Evolutionary conservation across 306 rosid genomes (phyloP), one percentile per base, ranked within the genome.

Genomic region (Senna tora): DNA sequence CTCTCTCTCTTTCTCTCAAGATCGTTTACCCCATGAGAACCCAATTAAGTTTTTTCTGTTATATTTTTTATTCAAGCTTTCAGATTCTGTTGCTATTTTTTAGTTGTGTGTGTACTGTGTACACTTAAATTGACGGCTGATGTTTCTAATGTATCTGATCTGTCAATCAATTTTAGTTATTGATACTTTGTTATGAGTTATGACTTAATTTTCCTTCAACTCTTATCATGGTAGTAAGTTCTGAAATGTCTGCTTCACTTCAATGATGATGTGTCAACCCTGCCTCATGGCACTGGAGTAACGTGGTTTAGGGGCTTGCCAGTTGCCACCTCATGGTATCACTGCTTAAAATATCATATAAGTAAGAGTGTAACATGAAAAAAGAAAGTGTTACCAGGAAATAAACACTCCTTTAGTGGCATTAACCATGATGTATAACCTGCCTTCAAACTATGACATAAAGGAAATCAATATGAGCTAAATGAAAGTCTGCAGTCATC

Each of bases 371-470:
- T 34, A 32, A 5, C 15, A 43, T 42, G 11, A 28, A 46, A 39
- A 33, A 46, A 53, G 42, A 21, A 3, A 7, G 55, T 59, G 42
- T 46, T 81, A 81, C 77, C 84, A 79, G 67, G 87, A 79, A 75
- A 83, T 83, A 38, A 79, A 83, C 17, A 83, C 74, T 73, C 82
- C 84, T 68, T 76, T 83, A 47, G 84, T 83, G 41, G 87, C 87
- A 79, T 83, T 83, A 45, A 83, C 87, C 84, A 83, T 83, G 67
- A 21, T 47, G 67, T 61, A 52, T 57, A 66, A 33, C 17, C 78
- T 59, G 6, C 19, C 74, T 67, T 42, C 34, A 47, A 58, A 57
- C 38, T 33, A n/a, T n/a, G n/a, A 72, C 63, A 67, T 66, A 70
- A 72, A 53, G 71, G 28, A 70, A 67, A 65, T 22, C 58, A 11